A percentile compares a stretch with the other conserved stretches of the same genome.
Evolutionary conservation across 1,284 basidiomycete genomes (phyloP).

Genomic region (Papiliotrema fonsecae): DNA sequence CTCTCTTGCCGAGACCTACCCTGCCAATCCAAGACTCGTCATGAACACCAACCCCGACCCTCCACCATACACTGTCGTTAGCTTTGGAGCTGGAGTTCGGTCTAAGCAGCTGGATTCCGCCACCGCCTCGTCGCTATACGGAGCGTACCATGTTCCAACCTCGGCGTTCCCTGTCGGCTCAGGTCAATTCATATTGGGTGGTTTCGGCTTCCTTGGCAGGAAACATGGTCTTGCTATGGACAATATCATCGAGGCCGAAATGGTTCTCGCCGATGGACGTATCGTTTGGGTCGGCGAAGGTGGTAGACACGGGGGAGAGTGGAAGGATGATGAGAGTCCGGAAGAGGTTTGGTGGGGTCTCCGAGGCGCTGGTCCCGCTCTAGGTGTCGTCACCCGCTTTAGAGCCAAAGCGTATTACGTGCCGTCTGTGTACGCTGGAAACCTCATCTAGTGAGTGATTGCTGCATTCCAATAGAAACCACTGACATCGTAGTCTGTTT

Average conservation of each 20-base stretch:
- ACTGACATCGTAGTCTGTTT: conserved; percentile 59
- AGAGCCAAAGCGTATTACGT: conserved; percentile 79
- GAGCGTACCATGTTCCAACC: conserved; percentile 78
- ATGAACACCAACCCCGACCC: conserved; percentile 49
- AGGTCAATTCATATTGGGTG: conserved; percentile 76
- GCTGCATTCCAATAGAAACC: neutral
- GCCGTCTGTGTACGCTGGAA: conserved; percentile 82
- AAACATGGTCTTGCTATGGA: conserved; percentile 79
- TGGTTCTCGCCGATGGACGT: conserved; percentile 69
- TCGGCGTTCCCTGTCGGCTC: conserved; percentile 55
- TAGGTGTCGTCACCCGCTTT: conserved; percentile 82
- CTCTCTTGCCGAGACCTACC: neutral
- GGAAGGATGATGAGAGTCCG: conserved; percentile 43
- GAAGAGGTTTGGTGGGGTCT: conserved; percentile 76
- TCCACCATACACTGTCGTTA: conserved; percentile 66
- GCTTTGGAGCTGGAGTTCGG: conserved; percentile 73
- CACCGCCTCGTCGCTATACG: conserved; percentile 66
- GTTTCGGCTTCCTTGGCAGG: conserved; percentile 82
- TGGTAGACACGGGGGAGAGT: conserved; percentile 51
- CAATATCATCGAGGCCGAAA: conserved; percentile 71
- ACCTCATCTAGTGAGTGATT: conserved; percentile 72
- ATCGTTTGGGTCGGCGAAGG: conserved; percentile 59
- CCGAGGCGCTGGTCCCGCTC: conserved; percentile 74
- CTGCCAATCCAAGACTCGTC: neutral
- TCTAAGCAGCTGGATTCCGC: conserved; percentile 77